Base-by-base conservation (phyloP, 306 rosid genomes). In the Benincasa hispida region DNA sequence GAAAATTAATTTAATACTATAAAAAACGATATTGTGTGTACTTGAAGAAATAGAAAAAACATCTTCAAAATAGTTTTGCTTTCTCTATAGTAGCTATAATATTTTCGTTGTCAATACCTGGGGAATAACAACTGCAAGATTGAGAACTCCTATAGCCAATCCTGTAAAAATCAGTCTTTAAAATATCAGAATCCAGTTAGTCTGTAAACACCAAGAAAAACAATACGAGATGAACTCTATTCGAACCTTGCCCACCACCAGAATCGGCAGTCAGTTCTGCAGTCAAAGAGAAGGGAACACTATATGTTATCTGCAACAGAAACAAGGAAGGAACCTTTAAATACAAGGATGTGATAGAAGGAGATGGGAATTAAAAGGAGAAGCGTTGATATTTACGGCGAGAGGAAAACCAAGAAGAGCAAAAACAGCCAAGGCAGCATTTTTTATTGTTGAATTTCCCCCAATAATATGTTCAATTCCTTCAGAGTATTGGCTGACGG, bases 391-490 rank as follows among this genome's bases (percentile, higher is more conserved):
- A 85, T 93, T 90, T 86, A 95, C 99, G 5, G 99, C 97, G 21
- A 95, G 98, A 41, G 99, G 99, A 82, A 95, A 95, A 75, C 99
- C 98, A 82, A 95, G 99, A 80, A 95, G 89, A 66, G 92, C 84
- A 88, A 95, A 95, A 60, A 95, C 89, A 81, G 86, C 85, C 82
- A 95, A 87, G 78, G 99, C 86, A 80, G 93, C 96, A 82, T 67
- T 80, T 92, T 83, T 92, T 84, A 95, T 87, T 12, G 79, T 77
- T 24, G 80, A 88, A 84, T 81, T 95, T 79, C 86, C 97, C 56
- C 99, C 99, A 34, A 89, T 86, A 57, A 84, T 85, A 50, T 90
- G 96, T 80, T 89, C 87, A 48, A 90, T 87, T 69, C 96, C 89
- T 76, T 87, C 55, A 50, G 96, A 77, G 75, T 89, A 84, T 81